These are phyloP conservation scores for Sordariomycetes sp. DNA, from an alignment of 2,329 filamentous ascomycete species.

Conservation along the genomic window DNA sequence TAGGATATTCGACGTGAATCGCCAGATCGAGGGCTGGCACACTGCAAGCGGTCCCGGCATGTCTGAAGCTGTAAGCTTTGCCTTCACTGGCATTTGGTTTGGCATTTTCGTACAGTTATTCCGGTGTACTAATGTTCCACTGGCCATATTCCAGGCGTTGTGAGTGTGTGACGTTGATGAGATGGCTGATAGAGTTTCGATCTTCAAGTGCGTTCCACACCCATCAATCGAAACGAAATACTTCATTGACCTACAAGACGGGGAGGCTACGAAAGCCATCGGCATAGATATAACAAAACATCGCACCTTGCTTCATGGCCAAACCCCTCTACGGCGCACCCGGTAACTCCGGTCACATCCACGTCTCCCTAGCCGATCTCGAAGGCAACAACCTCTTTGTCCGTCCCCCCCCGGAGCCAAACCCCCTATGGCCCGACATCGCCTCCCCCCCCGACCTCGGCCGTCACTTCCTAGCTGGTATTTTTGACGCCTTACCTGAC, in stretches of 20 bases:
- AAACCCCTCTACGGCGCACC: constrained; percentile 86
- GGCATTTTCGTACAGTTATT: not conserved
- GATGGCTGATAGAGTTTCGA: constrained; percentile 82
- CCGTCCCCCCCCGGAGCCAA: constrained; percentile 56
- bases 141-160: constrained; percentile 39
- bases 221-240: not conserved
- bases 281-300: constrained; percentile 74
- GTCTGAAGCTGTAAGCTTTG: constrained; percentile 54
- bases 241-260: not conserved
- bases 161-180: constrained; percentile 76
- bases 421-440: constrained; percentile 62
- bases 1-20: constrained; percentile 71
- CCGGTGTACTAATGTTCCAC: not conserved
- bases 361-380: constrained; percentile 74
- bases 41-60: constrained; percentile 90
- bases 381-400: constrained; percentile 76
- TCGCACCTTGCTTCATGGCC: constrained; percentile 97
- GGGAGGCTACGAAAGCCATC: constrained; percentile 68
- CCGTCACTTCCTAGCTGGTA: constrained; percentile 81
- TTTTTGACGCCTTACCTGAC: constrained; percentile 80
- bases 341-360: constrained; percentile 92
- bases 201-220: constrained; percentile 61
- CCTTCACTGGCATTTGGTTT: not conserved
- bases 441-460: constrained; percentile 75
- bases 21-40: constrained; percentile 87